These are phyloP conservation scores for Melanopsichium pennsylvanicum DNA, from an alignment of 1,284 basidiomycete genomes.

Conservation along the genomic window DNA sequence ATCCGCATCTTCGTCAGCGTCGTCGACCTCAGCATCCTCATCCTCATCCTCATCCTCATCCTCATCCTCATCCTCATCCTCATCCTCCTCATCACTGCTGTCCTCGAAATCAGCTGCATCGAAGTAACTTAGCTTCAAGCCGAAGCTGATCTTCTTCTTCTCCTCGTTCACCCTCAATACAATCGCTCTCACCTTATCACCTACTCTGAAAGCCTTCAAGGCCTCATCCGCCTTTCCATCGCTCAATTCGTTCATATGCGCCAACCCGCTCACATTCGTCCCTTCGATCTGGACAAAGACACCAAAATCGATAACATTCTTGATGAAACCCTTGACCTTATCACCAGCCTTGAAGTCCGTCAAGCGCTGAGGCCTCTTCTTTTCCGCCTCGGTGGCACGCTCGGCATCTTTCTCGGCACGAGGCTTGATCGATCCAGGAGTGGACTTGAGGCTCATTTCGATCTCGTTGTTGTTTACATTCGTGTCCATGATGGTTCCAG, in stretches of 20 bases:
- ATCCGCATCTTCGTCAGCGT: slow-evolving; percentile 29
- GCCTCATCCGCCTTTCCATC: slow-evolving; percentile 70
- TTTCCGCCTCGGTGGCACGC: slow-evolving; percentile 14
- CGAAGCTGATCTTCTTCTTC: slow-evolving; percentile 83
- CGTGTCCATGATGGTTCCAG: slow-evolving; percentile 79
- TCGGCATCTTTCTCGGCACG: slow-evolving; percentile 19
- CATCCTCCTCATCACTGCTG: slow-evolving; percentile 67
- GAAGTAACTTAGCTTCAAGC: slow-evolving; percentile 90
- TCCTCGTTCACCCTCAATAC: slow-evolving; percentile 77
- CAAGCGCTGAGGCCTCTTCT: slow-evolving; percentile 29
- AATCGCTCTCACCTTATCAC: slow-evolving; percentile 83
- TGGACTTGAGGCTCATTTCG: slow-evolving; percentile 81
- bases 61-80: slow-evolving; percentile 62
- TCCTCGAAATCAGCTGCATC: slow-evolving; percentile 65
- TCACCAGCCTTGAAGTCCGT: slow-evolving; percentile 63
- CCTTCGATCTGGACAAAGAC: slow-evolving; percentile 88
- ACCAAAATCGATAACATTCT: slow-evolving; percentile 80
- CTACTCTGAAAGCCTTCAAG: slow-evolving; percentile 82
- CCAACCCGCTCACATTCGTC: slow-evolving; percentile 84
- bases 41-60: slow-evolving; percentile 49
- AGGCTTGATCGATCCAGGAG: slow-evolving; percentile 64
- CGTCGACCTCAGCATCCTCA: slow-evolving; percentile 32
- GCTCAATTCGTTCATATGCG: slow-evolving; percentile 74
- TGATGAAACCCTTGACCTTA: slow-evolving; percentile 65
- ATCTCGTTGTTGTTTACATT: slow-evolving; percentile 77